phyloP scores from a whole-genome alignment of 345 rosid species.

The Trapa incisa region DNA sequence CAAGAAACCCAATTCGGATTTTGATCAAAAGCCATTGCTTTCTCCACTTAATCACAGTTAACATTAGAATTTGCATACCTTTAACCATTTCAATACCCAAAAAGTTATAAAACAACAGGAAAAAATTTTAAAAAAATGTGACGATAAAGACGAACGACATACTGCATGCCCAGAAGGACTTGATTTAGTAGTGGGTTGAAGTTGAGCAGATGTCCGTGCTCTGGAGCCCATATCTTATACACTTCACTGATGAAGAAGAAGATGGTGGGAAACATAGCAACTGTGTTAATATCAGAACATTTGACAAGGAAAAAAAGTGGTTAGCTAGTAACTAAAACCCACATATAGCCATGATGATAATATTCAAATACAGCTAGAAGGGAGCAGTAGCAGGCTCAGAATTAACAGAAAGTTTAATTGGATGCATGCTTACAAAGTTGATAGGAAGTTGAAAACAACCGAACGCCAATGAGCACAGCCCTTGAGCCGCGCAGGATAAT shows the following conservation, averaged over 20 bases:
- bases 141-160: constrained; percentile 9
- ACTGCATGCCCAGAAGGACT: constrained; percentile 45
- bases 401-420: neutral
- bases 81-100: neutral
- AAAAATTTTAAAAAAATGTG: constrained; percentile 1
- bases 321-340: neutral
- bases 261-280: constrained; percentile 11
- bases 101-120: neutral
- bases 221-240: constrained; percentile 49
- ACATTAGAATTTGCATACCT: neutral
- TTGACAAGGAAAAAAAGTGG: neutral
- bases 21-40: constrained; percentile 33
- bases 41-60: neutral
- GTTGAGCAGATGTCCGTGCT: constrained; percentile 52
- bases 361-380: too few relatives aligned
- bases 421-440: neutral
- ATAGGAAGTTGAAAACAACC: constrained; percentile 8
- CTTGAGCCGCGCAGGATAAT: constrained; percentile 56
- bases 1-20: constrained; percentile 34
- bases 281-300: constrained; percentile 10
- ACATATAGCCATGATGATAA: neutral
- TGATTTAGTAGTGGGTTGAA: constrained; percentile 64
- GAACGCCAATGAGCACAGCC: neutral
- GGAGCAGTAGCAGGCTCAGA: neutral
- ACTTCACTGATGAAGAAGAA: constrained; percentile 9